Evolutionary conservation across 179 eudicot species (phyloP), one percentile per base, ranked within the genome.

Genomic region (Silene vulgaris): DNA sequence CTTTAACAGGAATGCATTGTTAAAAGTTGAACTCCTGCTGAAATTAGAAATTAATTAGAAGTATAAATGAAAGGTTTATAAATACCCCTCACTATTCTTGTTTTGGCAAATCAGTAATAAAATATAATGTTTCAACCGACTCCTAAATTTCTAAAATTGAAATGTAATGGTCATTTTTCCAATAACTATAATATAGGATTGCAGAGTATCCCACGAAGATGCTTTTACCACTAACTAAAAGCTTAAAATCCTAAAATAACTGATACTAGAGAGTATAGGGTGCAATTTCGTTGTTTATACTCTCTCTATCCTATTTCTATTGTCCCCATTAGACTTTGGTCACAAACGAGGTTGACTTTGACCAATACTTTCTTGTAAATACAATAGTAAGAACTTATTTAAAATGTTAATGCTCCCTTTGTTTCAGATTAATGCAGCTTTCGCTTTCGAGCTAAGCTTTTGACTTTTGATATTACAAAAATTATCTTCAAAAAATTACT

Each of bases 251-350:
- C 66, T 62, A 8, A 62, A 21, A 62, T 62, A 62, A 26, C 30
- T 62, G 35, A 26, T 3, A 62, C 14, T 62, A 23, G 6, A 62
- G 66, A 63, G 35, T 23, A 16, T 3, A 7, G 17, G 6, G n/a
- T 28, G 32, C 66, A 63, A 63, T 26, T 63, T 63, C 66, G 14
- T 23, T 2, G 6, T 54, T 14, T 16, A 52, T 54, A 54, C 60
- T 54, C 16, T 1, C 14, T 50, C 60, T 14, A 14, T n/a, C 20
- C 19, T 54, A 54, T 54, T 16, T 16, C 5, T 54, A 54, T 54
- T 54, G 60, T 54, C 60, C 60, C 60, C 60, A 54, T 54, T 54
- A 13, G 59, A 54, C 59, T 56, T 56, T 56, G 60, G 60, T 56
- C 5, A 1, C 60, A 56, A 56, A 56, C 20, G 8, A 13, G 16